These are phyloP conservation scores for Rhododendron henanense DNA, from an alignment of 148 eudicot genomes.

Conservation along the genomic window DNA sequence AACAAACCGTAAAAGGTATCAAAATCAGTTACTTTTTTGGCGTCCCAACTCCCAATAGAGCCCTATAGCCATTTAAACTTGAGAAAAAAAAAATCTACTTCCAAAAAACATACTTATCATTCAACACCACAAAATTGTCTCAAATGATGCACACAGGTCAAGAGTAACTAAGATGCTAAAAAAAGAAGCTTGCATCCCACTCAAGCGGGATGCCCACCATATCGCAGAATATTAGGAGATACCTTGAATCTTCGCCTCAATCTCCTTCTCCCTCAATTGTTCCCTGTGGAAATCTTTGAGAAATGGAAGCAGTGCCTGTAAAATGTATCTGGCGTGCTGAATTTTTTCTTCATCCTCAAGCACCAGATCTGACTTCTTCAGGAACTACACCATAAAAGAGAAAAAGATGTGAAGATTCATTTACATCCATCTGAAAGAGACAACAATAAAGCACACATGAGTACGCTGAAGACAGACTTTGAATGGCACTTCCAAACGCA, in stretches of 20 bases:
- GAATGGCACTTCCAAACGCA: constrained; percentile 25
- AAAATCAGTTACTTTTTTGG: neutral
- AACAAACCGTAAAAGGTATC: neutral
- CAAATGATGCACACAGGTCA: neutral
- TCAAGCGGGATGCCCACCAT: neutral
- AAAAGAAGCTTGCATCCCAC: neutral
- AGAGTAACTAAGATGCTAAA: neutral
- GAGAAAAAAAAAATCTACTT: neutral
- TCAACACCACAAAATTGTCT: neutral
- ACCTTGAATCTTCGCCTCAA: constrained; percentile 45
- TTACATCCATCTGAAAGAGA: neutral
- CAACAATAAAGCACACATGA: neutral
- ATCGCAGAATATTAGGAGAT: neutral
- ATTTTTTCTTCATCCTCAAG: constrained; percentile 12
- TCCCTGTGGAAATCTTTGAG: constrained; percentile 31
- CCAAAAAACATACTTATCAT: neutral
- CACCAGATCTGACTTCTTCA: neutral
- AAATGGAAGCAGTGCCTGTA: constrained; percentile 30
- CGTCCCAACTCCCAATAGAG: neutral
- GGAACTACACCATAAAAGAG: constrained; percentile 14
- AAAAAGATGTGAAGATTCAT: neutral
- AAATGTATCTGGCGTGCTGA: constrained; percentile 23
- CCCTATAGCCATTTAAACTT: neutral
- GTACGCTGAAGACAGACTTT: constrained; percentile 14
- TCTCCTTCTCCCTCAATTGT: constrained; percentile 30